A percentile compares a stretch with the other conserved stretches of the same genome.
These are phyloP conservation scores for Chaetothyriales sp. DNA, from an alignment of 2,329 filamentous ascomycete species.

Conservation along the genomic window DNA sequence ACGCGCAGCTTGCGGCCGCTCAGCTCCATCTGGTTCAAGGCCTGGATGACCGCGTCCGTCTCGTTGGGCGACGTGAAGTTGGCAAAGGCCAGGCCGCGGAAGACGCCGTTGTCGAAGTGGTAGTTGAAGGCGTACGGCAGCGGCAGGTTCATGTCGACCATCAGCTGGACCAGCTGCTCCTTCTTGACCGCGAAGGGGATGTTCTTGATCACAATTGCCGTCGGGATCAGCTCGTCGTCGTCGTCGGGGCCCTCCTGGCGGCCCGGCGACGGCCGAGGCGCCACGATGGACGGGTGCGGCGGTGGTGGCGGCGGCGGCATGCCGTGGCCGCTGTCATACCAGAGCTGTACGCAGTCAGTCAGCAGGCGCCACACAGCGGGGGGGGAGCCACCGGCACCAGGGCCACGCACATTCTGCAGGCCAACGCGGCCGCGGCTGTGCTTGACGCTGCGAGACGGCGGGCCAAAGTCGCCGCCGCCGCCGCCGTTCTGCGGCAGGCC, in stretches of 20 bases:
- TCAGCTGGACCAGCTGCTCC: constrained; percentile 80
- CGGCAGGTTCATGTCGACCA: constrained; percentile 87
- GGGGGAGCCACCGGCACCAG: constrained; percentile 2
- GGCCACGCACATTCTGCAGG: constrained; percentile 56
- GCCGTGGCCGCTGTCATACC: constrained; percentile 43
- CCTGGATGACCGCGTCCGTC: constrained; percentile 80
- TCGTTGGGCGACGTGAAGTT: constrained; percentile 96
- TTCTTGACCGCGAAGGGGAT: constrained; percentile 98
- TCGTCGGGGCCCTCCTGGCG: constrained; percentile 31
- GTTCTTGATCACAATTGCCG: constrained; percentile 98
- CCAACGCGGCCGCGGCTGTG: constrained; percentile 44
- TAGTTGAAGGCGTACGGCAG: constrained; percentile 99
- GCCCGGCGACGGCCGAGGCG: constrained; percentile 26
- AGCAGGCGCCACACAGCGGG: constrained; percentile 5
- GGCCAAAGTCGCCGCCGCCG: constrained; percentile 35
- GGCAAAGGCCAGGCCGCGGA: constrained; percentile 88
- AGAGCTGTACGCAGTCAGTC: constrained; percentile 35
- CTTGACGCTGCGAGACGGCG: constrained; percentile 40
- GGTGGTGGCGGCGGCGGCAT: constrained; percentile 25
- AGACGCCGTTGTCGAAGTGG: constrained; percentile 96
- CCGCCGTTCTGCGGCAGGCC: constrained; percentile 26
- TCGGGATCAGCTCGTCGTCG: constrained; percentile 83
- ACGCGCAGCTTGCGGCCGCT: constrained; percentile 89
- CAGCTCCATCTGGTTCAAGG: constrained; percentile 90
- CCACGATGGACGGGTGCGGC: constrained; percentile 34